phyloP scores from a whole-genome alignment of 495 filamentous ascomycete genomes.

The Massariosphaeria phaeospora region DNA sequence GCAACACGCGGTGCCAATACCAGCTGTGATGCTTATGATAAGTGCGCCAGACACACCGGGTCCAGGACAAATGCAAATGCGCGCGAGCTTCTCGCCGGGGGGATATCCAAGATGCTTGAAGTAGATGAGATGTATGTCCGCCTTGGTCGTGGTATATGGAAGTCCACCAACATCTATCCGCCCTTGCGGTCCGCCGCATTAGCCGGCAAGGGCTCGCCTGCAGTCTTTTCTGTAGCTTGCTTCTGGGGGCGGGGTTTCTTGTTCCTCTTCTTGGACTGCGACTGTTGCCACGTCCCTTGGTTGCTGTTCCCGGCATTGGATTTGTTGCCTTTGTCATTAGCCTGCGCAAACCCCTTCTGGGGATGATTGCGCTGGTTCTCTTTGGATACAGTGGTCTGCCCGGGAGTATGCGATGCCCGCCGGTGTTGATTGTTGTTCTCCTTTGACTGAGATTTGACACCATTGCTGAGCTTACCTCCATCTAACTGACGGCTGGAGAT shows the following conservation, averaged over 20 bases:
- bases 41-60: too few species aligned
- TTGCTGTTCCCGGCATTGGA: constrained; percentile 5
- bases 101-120: too few species aligned
- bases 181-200: constrained; percentile 44
- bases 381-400: constrained; percentile 17
- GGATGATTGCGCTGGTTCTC: constrained; percentile 7
- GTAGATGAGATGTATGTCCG: too few species aligned
- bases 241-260: constrained; percentile 26
- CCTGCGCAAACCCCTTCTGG: constrained; percentile 1
- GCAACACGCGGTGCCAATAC: too few species aligned
- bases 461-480: constrained; percentile 8
- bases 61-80: too few species aligned
- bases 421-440: constrained; percentile 21
- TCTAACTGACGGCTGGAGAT: constrained; percentile 34
- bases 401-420: constrained; percentile 36
- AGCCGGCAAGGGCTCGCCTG: constrained; percentile 38
- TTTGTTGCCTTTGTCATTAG: constrained; percentile 10
- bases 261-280: constrained; percentile 33
- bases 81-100: too few species aligned
- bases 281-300: constrained; percentile 7
- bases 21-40: too few species aligned
- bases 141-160: too few species aligned
- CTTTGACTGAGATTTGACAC: constrained; percentile 14
- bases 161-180: constrained; percentile 36
- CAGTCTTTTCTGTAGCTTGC: constrained; percentile 7